phyloP scores from a whole-genome alignment of 176 grass and related monocot genomes.

The Ensete ventricosum region DNA sequence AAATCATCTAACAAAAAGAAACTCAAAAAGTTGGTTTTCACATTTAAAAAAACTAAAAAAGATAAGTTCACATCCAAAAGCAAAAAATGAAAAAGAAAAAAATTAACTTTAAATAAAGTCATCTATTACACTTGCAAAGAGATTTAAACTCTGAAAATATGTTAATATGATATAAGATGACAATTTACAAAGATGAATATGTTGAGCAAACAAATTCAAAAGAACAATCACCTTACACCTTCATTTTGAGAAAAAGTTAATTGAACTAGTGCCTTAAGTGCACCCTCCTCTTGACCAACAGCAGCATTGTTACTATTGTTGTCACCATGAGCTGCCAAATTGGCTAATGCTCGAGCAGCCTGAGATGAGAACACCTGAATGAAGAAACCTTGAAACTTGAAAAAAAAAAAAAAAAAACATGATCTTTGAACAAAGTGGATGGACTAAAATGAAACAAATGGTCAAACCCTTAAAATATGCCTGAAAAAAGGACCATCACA shows the following conservation, averaged over 20 bases:
- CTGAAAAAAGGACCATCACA: no score
- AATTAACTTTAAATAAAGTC: no score
- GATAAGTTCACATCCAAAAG: no score
- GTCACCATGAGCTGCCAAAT: constrained; percentile 97
- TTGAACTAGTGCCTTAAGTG: constrained; percentile 86
- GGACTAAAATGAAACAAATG: no score
- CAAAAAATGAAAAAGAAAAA: no score
- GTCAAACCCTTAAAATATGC: no score
- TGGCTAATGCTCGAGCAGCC: constrained; percentile 94
- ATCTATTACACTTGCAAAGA: no score
- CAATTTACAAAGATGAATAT: not conserved
- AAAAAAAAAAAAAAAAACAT: not conserved
- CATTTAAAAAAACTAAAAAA: no score
- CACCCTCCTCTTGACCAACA: constrained; percentile 88
- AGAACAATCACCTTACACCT: constrained; percentile 71
- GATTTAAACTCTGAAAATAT: no score
- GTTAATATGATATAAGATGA: not conserved
- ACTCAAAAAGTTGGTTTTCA: no score
- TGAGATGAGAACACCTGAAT: constrained; percentile 4
- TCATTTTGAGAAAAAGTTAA: constrained; percentile 85
- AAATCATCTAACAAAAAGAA: no score
- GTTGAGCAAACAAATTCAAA: not conserved
- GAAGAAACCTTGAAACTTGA: not conserved
- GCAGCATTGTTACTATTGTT: constrained; percentile 89
- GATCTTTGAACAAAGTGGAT: no score